phyloP scores from a whole-genome alignment of 2,329 filamentous ascomycete genomes.

The Aureobasidium sp. region DNA sequence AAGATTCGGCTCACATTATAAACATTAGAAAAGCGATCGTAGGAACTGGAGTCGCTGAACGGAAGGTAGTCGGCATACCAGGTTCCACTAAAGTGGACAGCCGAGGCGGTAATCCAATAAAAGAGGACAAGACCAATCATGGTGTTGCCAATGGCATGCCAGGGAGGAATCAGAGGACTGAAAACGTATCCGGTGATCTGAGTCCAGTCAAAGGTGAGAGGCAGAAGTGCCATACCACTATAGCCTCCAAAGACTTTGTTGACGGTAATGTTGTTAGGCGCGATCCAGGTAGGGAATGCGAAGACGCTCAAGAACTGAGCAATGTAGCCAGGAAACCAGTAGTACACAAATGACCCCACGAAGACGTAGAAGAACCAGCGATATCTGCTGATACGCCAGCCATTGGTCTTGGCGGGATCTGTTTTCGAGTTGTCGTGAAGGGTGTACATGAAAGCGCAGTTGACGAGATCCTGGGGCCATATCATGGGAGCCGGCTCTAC shows the following conservation, averaged over 20 bases:
- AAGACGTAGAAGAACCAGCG: conserved; percentile 76
- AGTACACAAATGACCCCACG: conserved; percentile 66
- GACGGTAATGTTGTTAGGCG: conserved; percentile 72
- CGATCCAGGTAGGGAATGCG: conserved; percentile 81
- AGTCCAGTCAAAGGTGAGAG: conserved; percentile 70
- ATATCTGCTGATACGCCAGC: conserved; percentile 75
- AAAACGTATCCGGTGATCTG: conserved; percentile 62
- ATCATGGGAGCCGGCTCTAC: conserved; percentile 83
- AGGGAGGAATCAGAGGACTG: conserved; percentile 63
- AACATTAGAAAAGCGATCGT: conserved; percentile 72
- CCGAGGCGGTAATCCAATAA: conserved; percentile 57
- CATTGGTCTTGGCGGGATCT: conserved; percentile 41
- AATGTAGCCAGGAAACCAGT: conserved; percentile 75
- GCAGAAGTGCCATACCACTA: conserved; percentile 69
- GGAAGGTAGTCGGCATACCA: conserved; percentile 81
- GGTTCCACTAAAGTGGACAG: conserved; percentile 75
- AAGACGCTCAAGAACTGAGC: conserved; percentile 83
- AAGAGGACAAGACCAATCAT: conserved; percentile 18
- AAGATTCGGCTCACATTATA: conserved; percentile 77
- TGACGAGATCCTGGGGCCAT: conserved; percentile 51
- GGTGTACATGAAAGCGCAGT: conserved; percentile 71
- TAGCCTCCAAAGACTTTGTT: conserved; percentile 79
- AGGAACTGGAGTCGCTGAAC: conserved; percentile 73
- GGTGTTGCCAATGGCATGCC: conserved; percentile 42
- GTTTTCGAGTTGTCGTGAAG: conserved; percentile 76